Evolutionary conservation across 768 basidiomycete genomes (phyloP).

Genomic region (Cystofilobasidium bisporidii): DNA sequence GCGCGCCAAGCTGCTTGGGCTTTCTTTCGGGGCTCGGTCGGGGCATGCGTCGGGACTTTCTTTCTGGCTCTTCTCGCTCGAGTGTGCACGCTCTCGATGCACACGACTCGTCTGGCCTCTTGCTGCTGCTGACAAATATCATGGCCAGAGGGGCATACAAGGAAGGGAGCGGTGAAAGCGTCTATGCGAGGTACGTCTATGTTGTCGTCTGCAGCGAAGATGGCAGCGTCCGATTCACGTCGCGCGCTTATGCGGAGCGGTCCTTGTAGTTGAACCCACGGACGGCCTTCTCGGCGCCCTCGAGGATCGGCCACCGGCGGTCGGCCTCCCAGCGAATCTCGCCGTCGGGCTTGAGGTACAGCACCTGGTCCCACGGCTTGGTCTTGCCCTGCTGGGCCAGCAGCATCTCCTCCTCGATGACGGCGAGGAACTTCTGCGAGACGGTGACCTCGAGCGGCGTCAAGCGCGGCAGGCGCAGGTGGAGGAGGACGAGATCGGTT

Average conservation of each 20-base stretch:
- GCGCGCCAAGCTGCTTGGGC: too few relatives aligned
- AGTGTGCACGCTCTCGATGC: too few relatives aligned
- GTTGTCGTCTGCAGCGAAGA: too few relatives aligned
- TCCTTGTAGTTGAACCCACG: constrained; percentile 14
- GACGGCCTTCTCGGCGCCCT: constrained; percentile 23
- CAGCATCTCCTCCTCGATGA: constrained; percentile 45
- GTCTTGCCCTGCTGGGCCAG: constrained; percentile 34
- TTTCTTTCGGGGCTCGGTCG: too few relatives aligned
- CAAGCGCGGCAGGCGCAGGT: constrained; percentile 50
- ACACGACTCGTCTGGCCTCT: too few relatives aligned
- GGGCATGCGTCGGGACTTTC: too few relatives aligned
- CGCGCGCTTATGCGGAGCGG: background rate
- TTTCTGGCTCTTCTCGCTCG: too few relatives aligned
- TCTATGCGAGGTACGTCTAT: too few relatives aligned
- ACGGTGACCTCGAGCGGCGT: constrained; percentile 44
- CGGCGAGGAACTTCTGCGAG: constrained; percentile 52
- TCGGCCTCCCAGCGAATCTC: constrained; percentile 53
- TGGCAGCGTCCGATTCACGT: too few relatives aligned
- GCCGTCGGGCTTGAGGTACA: constrained; percentile 50
- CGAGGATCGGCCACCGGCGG: constrained; percentile 43
- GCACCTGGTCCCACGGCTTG: constrained; percentile 42
- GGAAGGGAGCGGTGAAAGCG: too few relatives aligned
- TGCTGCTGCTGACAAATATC: too few relatives aligned
- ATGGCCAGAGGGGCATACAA: too few relatives aligned
- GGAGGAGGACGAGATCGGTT: constrained; percentile 56